Conservation (phyloP, 208 protist genomes). For the Kentomonas sorsogonicus region DNA sequence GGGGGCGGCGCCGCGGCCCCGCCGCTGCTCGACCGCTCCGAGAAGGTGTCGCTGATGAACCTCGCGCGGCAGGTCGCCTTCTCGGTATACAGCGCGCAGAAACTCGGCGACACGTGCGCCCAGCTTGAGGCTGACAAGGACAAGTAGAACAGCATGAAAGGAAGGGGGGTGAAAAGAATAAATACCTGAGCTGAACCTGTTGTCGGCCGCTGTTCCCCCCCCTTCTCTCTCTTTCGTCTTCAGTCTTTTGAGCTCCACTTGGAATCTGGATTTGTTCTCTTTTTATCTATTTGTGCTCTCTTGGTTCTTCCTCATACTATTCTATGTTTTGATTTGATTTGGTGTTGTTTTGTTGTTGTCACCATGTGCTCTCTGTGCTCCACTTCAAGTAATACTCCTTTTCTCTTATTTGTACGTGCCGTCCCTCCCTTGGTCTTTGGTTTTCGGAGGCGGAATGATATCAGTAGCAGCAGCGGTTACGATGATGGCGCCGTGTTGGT, state of each 20-base stretch:
- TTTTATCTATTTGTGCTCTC: neutral
- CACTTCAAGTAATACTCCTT: conserved; percentile 12
- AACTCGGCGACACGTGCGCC: neutral
- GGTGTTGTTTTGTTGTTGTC: neutral
- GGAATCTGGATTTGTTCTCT: neutral
- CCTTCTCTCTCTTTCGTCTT: too few species aligned
- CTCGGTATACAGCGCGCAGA: conserved; percentile 53
- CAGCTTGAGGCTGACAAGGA: too few species aligned
- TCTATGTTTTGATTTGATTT: neutral
- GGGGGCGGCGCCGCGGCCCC: conserved; percentile 6
- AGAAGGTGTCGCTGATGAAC: conserved; percentile 83
- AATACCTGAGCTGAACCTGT: neutral
- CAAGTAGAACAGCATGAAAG: too few species aligned
- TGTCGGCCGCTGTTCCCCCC: too few species aligned
- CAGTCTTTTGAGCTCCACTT: too few species aligned
- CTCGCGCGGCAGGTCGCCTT: conserved; percentile 72
- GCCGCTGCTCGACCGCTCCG: conserved; percentile 65
- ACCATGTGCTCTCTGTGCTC: conserved; percentile 13
- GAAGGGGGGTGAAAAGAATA: neutral
- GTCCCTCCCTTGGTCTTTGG: neutral
- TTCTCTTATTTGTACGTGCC: conserved; percentile 16
- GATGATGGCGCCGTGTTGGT: too few species aligned
- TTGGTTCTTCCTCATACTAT: neutral
- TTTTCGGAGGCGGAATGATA: neutral
- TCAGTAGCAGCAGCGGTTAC: neutral